A percentile compares a stretch with the other conserved stretches of the same genome.
phyloP scores from a whole-genome alignment of 2,329 filamentous ascomycete species.

The Didymella sp. region DNA sequence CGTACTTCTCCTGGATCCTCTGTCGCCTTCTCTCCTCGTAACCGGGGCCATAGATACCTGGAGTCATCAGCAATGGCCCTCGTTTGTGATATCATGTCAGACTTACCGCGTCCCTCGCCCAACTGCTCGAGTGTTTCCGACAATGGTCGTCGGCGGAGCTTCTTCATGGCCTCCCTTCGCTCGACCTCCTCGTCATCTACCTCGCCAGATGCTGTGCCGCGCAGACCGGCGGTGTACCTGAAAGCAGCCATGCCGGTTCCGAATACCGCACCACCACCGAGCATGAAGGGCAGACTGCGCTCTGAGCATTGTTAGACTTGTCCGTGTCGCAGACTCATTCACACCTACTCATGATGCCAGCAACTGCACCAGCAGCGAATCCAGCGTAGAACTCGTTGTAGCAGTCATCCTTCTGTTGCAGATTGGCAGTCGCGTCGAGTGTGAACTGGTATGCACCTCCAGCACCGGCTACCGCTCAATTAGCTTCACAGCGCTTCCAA shows the following conservation, averaged over 20 bases:
- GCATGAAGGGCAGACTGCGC: slow-evolving; percentile 71
- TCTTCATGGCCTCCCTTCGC: slow-evolving; percentile 75
- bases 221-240: slow-evolving; percentile 70
- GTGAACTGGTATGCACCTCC: slow-evolving; percentile 81
- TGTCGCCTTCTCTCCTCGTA: slow-evolving; percentile 85
- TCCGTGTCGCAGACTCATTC: not conserved
- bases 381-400: slow-evolving; percentile 78
- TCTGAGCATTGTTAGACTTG: slow-evolving; percentile 51
- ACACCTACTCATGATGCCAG: slow-evolving; percentile 75
- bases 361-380: slow-evolving; percentile 74
- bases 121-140: slow-evolving; percentile 82
- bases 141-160: slow-evolving; percentile 74
- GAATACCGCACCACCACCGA: slow-evolving; percentile 70
- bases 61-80: slow-evolving; percentile 8
- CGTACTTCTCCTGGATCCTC: slow-evolving; percentile 85
- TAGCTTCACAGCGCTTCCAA: slow-evolving; percentile 25
- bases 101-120: slow-evolving; percentile 84
- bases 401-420: slow-evolving; percentile 82
- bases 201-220: slow-evolving; percentile 62
- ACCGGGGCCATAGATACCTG: slow-evolving; percentile 80
- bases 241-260: slow-evolving; percentile 68
- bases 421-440: slow-evolving; percentile 77
- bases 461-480: slow-evolving; percentile 66
- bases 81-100: not conserved
- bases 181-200: slow-evolving; percentile 74